A percentile compares a stretch with the other conserved stretches of the same genome.
These are phyloP conservation scores for Blumeria hordei DNA, from an alignment of 2,329 filamentous ascomycete genomes.

Conservation along the genomic window DNA sequence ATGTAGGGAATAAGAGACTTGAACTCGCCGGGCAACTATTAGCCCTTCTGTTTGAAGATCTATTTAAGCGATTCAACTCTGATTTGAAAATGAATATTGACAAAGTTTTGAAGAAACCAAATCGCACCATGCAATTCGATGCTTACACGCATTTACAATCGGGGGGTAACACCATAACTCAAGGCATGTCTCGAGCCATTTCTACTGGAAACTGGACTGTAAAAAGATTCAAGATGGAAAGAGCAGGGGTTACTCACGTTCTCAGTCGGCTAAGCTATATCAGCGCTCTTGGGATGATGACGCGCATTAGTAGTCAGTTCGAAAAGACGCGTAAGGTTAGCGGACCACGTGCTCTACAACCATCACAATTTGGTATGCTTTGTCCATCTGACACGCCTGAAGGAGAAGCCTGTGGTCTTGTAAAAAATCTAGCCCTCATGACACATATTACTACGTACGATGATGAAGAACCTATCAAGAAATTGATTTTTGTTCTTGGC, in stretches of 20 bases:
- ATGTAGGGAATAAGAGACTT: conserved; percentile 89
- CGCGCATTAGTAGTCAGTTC: conserved; percentile 90
- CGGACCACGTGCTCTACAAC: conserved; percentile 83
- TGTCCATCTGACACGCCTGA: conserved; percentile 94
- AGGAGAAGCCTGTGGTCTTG: conserved; percentile 91
- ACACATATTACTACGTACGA: conserved; percentile 97
- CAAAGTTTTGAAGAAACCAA: conserved; percentile 84
- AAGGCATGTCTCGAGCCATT: conserved; percentile 86
- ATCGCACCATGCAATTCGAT: conserved; percentile 70
- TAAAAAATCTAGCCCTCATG: conserved; percentile 96
- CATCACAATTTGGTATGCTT: conserved; percentile 95
- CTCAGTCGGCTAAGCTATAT: conserved; percentile 91
- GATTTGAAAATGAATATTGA: conserved; percentile 86
- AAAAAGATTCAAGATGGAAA: conserved; percentile 96
- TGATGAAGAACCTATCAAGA: conserved; percentile 71
- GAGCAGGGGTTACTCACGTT: conserved; percentile 89
- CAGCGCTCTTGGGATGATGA: conserved; percentile 97
- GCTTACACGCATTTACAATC: conserved; percentile 64
- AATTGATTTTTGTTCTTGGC: conserved; percentile 68
- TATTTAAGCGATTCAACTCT: conserved; percentile 86
- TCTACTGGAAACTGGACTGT: conserved; percentile 95
- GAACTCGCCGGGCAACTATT: conserved; percentile 88
- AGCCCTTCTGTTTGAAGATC: conserved; percentile 82
- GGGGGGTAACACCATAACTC: conserved; percentile 67
- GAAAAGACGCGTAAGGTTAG: conserved; percentile 96